Evolutionary conservation across 441 rosid genomes (phyloP).

Genomic region (Cnidoscolus chayamansa): DNA sequence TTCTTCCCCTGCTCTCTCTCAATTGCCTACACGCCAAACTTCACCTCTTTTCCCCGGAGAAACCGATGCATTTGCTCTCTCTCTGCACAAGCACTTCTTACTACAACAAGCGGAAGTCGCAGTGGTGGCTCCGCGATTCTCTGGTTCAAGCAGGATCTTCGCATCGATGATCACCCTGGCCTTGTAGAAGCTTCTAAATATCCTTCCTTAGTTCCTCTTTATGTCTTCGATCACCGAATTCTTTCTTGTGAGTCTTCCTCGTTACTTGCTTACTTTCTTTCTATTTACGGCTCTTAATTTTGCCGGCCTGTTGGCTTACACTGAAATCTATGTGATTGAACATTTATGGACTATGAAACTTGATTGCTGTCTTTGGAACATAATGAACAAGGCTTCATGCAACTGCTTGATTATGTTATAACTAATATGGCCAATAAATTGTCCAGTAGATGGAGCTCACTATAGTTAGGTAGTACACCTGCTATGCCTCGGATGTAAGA

Average conservation of each 20-base stretch:
- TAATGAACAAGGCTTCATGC: background rate
- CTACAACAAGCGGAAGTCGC: background rate
- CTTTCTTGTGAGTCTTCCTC: slow-evolving; percentile 52
- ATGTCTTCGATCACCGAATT: slow-evolving; percentile 75
- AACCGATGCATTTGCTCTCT: slow-evolving; percentile 28
- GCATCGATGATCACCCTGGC: slow-evolving; percentile 85
- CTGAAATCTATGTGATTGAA: background rate
- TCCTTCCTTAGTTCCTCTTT: slow-evolving; percentile 58
- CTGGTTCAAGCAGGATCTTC: slow-evolving; percentile 96
- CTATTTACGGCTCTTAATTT: background rate
- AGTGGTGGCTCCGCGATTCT: slow-evolving; percentile 45
- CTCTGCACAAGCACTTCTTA: slow-evolving; percentile 18
- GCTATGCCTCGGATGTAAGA: background rate
- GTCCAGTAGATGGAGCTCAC: background rate
- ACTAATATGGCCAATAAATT: background rate
- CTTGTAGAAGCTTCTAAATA: slow-evolving; percentile 51
- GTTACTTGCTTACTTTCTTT: background rate
- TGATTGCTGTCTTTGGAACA: background rate
- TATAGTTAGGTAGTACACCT: background rate
- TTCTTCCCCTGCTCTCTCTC: slow-evolving; percentile 35
- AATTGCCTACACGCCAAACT: slow-evolving; percentile 13
- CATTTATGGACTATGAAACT: background rate
- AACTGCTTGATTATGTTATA: background rate
- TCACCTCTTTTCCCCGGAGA: slow-evolving; percentile 2
- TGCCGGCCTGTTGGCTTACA: background rate